Evolutionary conservation across 768 basidiomycete species (phyloP).

Genomic region (Tylopilus vinaceipallidus): DNA sequence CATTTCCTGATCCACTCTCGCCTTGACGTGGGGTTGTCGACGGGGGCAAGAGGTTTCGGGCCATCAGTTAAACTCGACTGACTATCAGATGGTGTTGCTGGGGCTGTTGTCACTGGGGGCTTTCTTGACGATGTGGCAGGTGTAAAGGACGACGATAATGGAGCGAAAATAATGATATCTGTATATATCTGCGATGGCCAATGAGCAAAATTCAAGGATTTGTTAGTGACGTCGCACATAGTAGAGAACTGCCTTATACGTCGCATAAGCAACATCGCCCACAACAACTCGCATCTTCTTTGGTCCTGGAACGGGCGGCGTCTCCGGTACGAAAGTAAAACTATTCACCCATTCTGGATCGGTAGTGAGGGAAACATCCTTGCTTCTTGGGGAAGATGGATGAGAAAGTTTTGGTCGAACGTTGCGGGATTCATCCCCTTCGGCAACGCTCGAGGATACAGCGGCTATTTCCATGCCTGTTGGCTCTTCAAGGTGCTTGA

Average conservation of each 20-base stretch:
- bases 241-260: constrained; percentile 69
- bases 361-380: constrained; percentile 18
- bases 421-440: constrained; percentile 25
- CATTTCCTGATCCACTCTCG: constrained; percentile 76
- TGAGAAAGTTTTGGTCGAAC: constrained; percentile 36
- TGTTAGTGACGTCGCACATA: constrained; percentile 50
- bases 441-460: not conserved
- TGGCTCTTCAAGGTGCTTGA: constrained; percentile 2
- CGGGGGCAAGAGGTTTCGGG: constrained; percentile 6
- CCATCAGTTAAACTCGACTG: constrained; percentile 33
- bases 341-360: constrained; percentile 6
- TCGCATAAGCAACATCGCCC: constrained; percentile 57
- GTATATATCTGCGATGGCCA: constrained; percentile 65
- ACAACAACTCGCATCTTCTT: constrained; percentile 53
- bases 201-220: constrained; percentile 6
- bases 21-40: constrained; percentile 37
- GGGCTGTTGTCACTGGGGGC: constrained; percentile 2
- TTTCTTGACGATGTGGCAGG: constrained; percentile 20
- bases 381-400: constrained; percentile 39
- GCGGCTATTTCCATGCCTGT: not conserved
- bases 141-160: constrained; percentile 69
- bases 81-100: constrained; percentile 34
- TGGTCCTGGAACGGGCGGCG: constrained; percentile 38
- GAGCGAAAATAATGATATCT: constrained; percentile 80
- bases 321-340: not conserved